Evolutionary conservation across 2,329 filamentous ascomycete species (phyloP), one percentile per base, ranked within the genome.

Genomic region (Curvularia spicifera): DNA sequence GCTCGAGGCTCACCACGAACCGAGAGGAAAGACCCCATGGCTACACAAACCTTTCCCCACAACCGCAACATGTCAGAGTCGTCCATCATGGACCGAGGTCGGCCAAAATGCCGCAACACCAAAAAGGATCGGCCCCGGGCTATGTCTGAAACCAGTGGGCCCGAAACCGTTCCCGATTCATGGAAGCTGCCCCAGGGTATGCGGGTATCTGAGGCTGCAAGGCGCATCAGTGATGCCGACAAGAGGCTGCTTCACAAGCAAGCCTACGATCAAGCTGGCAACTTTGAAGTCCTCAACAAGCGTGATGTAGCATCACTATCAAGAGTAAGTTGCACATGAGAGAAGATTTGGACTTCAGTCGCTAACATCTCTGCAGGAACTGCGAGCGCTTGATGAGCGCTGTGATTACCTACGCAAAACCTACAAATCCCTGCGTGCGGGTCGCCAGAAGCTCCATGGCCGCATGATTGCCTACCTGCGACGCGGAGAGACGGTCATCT

Each of bases 391-490:
- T n/a, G 90, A 93, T 68, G 89, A 91, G 71, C 86, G 90, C 55
- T 90, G 88, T 54, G 89, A 92, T 65, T 93, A 93, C 70, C 85
- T 93, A 48, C 87, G 90, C 46, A 89, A 86, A 60, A 93, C 90
- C 0, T 91, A 92, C 77, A 88, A 85, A 51, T 91, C 89, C 5
- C 83, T 94, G 15, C 85, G 90, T 13, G 84, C 87, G n/a, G 90
- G 89, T 0, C 87, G 91, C 28, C 89, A 90, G 64, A 91, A 90
- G 71, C 83, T 93, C 4, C 91, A 93, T 70, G 84, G 85, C 7
- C 85, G 91, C 44, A 91, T 93, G 78, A 91, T 91, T 76, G 87
- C 89, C 53, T 91, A 91, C 69, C 83, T 93, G 9, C 88, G 89
- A 50, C 89, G 88, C 18, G 87, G 89, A 8, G 85, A 89, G 31